Evolutionary conservation across 1,284 basidiomycete species (phyloP).

Genomic region (Ganoderma sinense): DNA sequence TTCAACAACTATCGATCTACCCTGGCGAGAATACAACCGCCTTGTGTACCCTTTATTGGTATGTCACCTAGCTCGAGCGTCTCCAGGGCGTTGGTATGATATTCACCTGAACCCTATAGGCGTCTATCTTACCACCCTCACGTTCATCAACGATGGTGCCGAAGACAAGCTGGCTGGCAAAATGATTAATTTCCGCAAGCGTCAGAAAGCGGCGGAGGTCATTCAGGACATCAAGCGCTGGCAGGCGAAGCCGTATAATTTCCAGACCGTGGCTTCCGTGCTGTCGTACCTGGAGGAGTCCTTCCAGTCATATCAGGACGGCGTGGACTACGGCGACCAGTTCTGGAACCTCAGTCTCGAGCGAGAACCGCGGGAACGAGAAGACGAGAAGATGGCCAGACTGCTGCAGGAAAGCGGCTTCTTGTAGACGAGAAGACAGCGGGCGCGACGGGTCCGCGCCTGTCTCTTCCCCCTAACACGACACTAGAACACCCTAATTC

Average conservation of each 20-base stretch:
- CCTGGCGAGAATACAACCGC: constrained; percentile 87
- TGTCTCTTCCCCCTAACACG: not conserved
- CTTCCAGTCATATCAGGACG: constrained; percentile 73
- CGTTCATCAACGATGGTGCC: constrained; percentile 99
- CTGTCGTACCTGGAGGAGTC: constrained; percentile 82
- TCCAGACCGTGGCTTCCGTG: constrained; percentile 74
- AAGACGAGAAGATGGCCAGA: constrained; percentile 93
- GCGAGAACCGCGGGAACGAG: constrained; percentile 91
- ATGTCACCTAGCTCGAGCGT: constrained; percentile 33
- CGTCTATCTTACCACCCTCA: constrained; percentile 94
- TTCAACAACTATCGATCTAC: constrained; percentile 92
- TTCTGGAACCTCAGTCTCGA: constrained; percentile 89
- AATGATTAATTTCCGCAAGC: constrained; percentile 96
- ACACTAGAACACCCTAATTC: not conserved
- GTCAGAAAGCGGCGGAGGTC: constrained; percentile 92
- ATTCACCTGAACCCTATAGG: constrained; percentile 47
- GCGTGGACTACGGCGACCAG: constrained; percentile 51
- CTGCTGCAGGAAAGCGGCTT: constrained; percentile 91
- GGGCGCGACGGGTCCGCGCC: constrained; percentile 4
- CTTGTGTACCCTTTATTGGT: constrained; percentile 99
- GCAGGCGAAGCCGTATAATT: constrained; percentile 92
- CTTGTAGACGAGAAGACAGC: constrained; percentile 51
- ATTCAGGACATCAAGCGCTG: constrained; percentile 97
- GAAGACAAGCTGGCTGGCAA: constrained; percentile 84
- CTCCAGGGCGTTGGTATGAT: not conserved